These are phyloP conservation scores for Scedosporium aurantiacum DNA, from an alignment of 2,329 filamentous ascomycete genomes.

Conservation along the genomic window DNA sequence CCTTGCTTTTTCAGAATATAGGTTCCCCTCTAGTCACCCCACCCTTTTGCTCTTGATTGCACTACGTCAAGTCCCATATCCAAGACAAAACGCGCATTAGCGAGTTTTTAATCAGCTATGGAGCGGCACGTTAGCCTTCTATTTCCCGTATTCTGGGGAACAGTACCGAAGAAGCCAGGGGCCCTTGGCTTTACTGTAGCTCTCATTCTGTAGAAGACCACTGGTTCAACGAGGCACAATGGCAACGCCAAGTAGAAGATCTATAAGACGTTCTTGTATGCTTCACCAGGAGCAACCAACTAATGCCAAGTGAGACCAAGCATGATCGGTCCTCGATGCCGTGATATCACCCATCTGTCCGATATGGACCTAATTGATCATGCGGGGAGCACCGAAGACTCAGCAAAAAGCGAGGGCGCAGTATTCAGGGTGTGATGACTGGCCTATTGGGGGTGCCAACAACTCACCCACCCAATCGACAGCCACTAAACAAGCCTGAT, in stretches of 20 bases:
- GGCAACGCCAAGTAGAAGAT: not conserved
- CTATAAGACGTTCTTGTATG: not conserved
- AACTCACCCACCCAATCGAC: not conserved
- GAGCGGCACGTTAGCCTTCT: not conserved
- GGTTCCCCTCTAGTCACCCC: not conserved
- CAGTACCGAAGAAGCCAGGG: not conserved
- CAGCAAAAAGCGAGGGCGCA: not conserved
- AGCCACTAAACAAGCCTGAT: not conserved
- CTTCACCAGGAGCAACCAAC: not conserved
- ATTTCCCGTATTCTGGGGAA: not conserved
- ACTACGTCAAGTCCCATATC: not conserved
- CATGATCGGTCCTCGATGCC: too few relatives aligned
- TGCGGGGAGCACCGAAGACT: not conserved
- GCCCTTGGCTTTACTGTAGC: too few relatives aligned
- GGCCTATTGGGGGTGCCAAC: not conserved
- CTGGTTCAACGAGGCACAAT: too few relatives aligned
- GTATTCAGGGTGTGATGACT: not conserved
- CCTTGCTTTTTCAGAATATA: not conserved
- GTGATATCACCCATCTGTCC: not conserved
- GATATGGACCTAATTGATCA: too few relatives aligned
- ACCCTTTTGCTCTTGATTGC: not conserved
- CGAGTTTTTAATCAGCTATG: not conserved
- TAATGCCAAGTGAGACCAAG: not conserved
- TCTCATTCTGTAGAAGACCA: too few relatives aligned
- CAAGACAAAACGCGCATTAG: not conserved